Evolutionary conservation across 345 rosid genomes (phyloP), one percentile per base, ranked within the genome.

Genomic region (Gossypioides kirkii): DNA sequence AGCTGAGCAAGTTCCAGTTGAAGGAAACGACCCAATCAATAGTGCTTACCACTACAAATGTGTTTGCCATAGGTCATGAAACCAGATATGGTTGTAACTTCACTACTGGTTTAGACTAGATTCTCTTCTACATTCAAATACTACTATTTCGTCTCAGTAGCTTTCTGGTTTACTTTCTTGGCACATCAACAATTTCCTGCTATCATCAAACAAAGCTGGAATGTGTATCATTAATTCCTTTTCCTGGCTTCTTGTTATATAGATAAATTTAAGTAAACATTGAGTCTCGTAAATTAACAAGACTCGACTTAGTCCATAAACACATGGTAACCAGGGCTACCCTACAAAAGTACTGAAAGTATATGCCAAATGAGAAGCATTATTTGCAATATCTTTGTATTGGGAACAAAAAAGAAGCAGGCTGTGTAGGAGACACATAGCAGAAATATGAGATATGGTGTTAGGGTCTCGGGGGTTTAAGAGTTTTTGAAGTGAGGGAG

Each of bases 1-100:
- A 76, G 97, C 97, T 16, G 93, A 94, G 73, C 97, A 94, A 85
- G 98, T 91, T 61, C 98, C 96, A 0, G 97, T 94, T 0, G 98
- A 94, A 83, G 97, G 97, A 59, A 90, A 94, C 72, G 97, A 94
- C 82, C 97, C 97, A 42, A 90, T 90, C 45, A 87, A 89, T 65
- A 94, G 97, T 84, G 84, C 98, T 6, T 94, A 90, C 77, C 97
- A 85, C 74, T 94, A 91, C 83, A 87, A 85, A 85, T 94, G 98
- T 87, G 89, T 91, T 62, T 94, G 98, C 75, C 94, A 89, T 74
- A 84, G 96, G 86, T 81, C 77, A 61, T 73, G 36, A 47, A 65
- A 64, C 17, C 61, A 42, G n/a, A 16, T 26, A 36, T 26, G 36
- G 22, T 43, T 42, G 28, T 52, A 55, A 69, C 64, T 77, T 64